Evolutionary conservation across 140 eudicot genomes (phyloP).

Genomic region (Stevia rebaudiana): DNA sequence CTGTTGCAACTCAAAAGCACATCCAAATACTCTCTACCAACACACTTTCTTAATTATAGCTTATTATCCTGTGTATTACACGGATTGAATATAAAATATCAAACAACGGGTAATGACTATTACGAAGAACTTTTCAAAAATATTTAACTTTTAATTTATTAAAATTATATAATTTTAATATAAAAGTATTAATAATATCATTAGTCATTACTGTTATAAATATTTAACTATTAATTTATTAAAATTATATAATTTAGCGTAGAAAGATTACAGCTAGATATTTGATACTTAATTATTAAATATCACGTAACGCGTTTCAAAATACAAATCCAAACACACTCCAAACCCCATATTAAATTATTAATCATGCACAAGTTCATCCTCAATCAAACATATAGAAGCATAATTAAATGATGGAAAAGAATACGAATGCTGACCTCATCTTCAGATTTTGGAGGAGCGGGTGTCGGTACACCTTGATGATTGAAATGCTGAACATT

Average conservation of each 20-base stretch:
- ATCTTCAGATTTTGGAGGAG: constrained; percentile 62
- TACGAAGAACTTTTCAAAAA: too few relatives aligned
- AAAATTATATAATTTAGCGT: too few relatives aligned
- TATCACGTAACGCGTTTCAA: not conserved
- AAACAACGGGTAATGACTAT: too few relatives aligned
- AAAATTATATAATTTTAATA: too few relatives aligned
- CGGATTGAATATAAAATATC: too few relatives aligned
- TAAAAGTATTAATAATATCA: too few relatives aligned
- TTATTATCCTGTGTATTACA: too few relatives aligned
- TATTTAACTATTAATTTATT: too few relatives aligned
- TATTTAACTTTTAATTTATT: too few relatives aligned
- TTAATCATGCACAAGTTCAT: constrained; percentile 1
- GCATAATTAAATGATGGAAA: not conserved
- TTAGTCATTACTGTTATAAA: too few relatives aligned
- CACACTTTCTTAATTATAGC: too few relatives aligned
- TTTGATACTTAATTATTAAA: not conserved
- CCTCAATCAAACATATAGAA: not conserved
- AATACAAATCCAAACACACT: not conserved
- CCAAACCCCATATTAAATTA: not conserved
- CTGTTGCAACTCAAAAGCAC: not conserved
- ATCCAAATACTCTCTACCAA: not conserved
- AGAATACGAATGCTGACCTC: constrained; percentile 42
- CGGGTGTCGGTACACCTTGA: constrained; percentile 51
- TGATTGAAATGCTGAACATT: constrained; percentile 74
- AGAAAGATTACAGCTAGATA: not conserved